phyloP scores from a whole-genome alignment of 106 monocot genomes.

The Dioscorea zingiberensis region DNA sequence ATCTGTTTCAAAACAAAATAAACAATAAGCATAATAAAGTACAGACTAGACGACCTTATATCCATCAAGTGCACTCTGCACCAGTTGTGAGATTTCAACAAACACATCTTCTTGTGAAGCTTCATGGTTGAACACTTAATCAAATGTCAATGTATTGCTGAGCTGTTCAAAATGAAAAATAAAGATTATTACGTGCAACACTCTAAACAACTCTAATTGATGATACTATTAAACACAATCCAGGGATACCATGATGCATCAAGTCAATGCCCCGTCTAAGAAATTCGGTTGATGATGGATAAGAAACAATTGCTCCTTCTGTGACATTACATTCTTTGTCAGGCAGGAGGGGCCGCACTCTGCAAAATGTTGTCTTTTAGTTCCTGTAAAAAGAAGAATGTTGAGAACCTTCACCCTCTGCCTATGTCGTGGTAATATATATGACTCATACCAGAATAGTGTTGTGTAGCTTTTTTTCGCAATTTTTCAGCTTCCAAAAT shows the following conservation, averaged over 20 bases:
- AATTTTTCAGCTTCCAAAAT: slow-evolving; percentile 65
- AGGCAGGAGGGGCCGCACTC: slow-evolving; percentile 62
- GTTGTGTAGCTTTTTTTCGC: slow-evolving; percentile 81
- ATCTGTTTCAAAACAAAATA: not conserved
- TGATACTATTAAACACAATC: not conserved
- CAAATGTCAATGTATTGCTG: slow-evolving; percentile 83
- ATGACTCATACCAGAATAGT: slow-evolving; percentile 64
- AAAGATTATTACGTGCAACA: not conserved
- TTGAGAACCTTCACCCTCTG: not conserved
- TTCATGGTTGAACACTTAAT: slow-evolving; percentile 76
- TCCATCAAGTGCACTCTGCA: slow-evolving; percentile 95
- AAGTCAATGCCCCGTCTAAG: slow-evolving; percentile 73
- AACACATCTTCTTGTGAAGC: slow-evolving; percentile 83
- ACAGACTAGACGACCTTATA: slow-evolving; percentile 57
- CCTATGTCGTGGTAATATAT: not conserved
- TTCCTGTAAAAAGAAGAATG: slow-evolving; percentile 38
- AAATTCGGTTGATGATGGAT: slow-evolving; percentile 60
- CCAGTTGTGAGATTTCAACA: slow-evolving; percentile 90
- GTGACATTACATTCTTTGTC: slow-evolving; percentile 27
- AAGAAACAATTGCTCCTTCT: slow-evolving; percentile 53
- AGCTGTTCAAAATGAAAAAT: slow-evolving; percentile 30
- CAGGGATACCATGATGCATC: slow-evolving; percentile 42
- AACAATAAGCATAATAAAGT: not conserved
- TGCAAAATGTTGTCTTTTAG: slow-evolving; percentile 95
- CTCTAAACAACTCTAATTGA: not conserved